Conservation (phyloP, 129 eudicot genomes). For the Dittrichia graveolens region DNA sequence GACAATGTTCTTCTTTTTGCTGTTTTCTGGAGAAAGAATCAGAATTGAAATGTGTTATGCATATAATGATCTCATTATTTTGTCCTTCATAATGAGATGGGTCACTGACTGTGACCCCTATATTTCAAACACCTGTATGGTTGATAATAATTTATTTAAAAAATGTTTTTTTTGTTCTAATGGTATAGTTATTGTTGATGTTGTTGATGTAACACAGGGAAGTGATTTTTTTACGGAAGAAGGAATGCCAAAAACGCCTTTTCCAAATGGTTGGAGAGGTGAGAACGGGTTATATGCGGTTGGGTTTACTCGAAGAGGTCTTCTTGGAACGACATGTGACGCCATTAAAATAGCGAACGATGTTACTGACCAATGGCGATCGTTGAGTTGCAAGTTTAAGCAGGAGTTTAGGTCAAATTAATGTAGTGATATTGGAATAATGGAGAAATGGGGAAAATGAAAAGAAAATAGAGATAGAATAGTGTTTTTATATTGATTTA, state of each 20-base stretch:
- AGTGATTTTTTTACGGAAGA: constrained; percentile 65
- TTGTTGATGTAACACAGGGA: constrained; percentile 52
- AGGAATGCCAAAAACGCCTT: constrained; percentile 78
- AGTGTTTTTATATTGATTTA: constrained; percentile 32
- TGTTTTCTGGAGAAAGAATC: constrained; percentile 46
- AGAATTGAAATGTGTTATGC: constrained; percentile 35
- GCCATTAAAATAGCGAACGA: constrained; percentile 68
- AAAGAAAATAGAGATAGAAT: constrained; percentile 28
- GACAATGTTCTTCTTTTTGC: constrained; percentile 38
- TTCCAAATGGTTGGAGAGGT: constrained; percentile 89
- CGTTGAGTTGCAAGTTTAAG: constrained; percentile 11
- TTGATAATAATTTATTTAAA: neutral
- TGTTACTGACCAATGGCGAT: constrained; percentile 53
- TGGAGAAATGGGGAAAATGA: neutral
- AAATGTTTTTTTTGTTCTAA: neutral
- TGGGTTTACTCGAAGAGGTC: constrained; percentile 84
- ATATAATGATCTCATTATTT: constrained; percentile 37
- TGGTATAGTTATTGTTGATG: neutral
- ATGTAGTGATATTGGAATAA: constrained; percentile 27
- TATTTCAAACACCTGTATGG: constrained; percentile 28
- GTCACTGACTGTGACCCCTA: constrained; percentile 32
- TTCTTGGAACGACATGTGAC: constrained; percentile 70
- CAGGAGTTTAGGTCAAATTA: constrained; percentile 17
- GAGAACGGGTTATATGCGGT: constrained; percentile 75
- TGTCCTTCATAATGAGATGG: constrained; percentile 23